These are phyloP conservation scores for Aureobasidium sp. DNA, from an alignment of 2,329 filamentous ascomycete species.

Conservation along the genomic window DNA sequence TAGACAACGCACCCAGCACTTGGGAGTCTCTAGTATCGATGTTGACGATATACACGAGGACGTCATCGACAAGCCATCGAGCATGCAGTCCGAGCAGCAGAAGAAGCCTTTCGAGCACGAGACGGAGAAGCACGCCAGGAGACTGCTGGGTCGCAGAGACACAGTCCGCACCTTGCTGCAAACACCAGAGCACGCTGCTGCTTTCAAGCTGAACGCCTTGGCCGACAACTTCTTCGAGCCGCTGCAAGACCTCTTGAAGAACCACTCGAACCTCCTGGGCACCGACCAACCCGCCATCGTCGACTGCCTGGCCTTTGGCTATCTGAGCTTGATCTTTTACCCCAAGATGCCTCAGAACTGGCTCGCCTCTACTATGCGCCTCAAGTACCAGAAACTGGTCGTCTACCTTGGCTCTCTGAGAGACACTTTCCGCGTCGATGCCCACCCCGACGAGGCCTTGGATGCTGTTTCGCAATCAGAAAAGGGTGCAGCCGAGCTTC, in stretches of 20 bases:
- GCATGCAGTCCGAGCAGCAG: slow-evolving; percentile 21
- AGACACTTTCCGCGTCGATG: slow-evolving; percentile 19
- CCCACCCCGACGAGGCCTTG: slow-evolving; percentile 10
- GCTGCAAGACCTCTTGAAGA: slow-evolving; percentile 55
- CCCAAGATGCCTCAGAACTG: slow-evolving; percentile 56
- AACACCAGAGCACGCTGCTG: slow-evolving; percentile 60
- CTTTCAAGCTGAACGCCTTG: slow-evolving; percentile 69
- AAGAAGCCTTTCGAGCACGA: slow-evolving; percentile 25
- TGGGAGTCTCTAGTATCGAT: slow-evolving; percentile 42
- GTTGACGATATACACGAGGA: slow-evolving; percentile 36
- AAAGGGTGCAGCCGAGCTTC: not conserved
- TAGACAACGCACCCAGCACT: slow-evolving; percentile 54
- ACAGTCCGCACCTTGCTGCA: slow-evolving; percentile 58
- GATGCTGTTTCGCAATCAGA: not conserved
- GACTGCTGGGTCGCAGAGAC: slow-evolving; percentile 50
- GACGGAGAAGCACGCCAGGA: slow-evolving; percentile 35
- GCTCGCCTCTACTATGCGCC: slow-evolving; percentile 51
- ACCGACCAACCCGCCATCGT: slow-evolving; percentile 51
- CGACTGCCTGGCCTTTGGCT: slow-evolving; percentile 76
- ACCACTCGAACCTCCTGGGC: slow-evolving; percentile 51
- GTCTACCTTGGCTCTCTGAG: slow-evolving; percentile 30
- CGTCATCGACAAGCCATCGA: slow-evolving; percentile 28
- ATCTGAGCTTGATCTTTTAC: slow-evolving; percentile 65
- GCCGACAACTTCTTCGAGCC: slow-evolving; percentile 66
- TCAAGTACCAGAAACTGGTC: slow-evolving; percentile 37